phyloP scores from a whole-genome alignment of 306 rosid species.

The Urtica urens region DNA sequence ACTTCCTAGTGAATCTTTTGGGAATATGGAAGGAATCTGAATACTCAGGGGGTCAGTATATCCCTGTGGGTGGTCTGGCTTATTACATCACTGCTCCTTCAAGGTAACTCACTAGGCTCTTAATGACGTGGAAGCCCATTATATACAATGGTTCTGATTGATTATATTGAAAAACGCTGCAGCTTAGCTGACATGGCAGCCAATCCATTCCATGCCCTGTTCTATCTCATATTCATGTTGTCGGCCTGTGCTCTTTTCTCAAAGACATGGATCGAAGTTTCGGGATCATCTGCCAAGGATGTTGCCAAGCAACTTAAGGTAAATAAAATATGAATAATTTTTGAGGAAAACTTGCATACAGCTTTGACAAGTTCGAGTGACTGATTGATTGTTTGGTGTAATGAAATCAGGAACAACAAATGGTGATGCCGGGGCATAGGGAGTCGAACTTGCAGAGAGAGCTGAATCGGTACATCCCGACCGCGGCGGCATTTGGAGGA shows the following conservation, averaged over 20 bases:
- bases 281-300: constrained; percentile 91
- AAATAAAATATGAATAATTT: not conserved
- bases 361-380: no score
- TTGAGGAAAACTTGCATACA: no score
- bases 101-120: constrained; percentile 34
- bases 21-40: constrained; percentile 96
- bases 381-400: not conserved
- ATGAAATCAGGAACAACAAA: constrained; percentile 91
- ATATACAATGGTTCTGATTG: no score
- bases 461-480: constrained; percentile 79
- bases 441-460: constrained; percentile 85
- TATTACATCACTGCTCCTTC: constrained; percentile 91
- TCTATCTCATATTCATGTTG: constrained; percentile 84
- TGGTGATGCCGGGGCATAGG: constrained; percentile 94
- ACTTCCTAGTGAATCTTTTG: constrained; percentile 74
- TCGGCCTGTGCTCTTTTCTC: constrained; percentile 89
- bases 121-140: no score
- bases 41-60: constrained; percentile 72
- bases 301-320: constrained; percentile 96
- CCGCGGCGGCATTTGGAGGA: constrained; percentile 93
- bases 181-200: constrained; percentile 98
- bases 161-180: no score
- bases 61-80: constrained; percentile 91
- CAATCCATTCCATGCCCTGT: constrained; percentile 85
- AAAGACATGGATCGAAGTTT: constrained; percentile 95